Percentiles rank a stretch among this genome's conserved stretches.
phyloP scores from a whole-genome alignment of 352 stramenopile genomes.

The Phytopythium mirpurense region DNA sequence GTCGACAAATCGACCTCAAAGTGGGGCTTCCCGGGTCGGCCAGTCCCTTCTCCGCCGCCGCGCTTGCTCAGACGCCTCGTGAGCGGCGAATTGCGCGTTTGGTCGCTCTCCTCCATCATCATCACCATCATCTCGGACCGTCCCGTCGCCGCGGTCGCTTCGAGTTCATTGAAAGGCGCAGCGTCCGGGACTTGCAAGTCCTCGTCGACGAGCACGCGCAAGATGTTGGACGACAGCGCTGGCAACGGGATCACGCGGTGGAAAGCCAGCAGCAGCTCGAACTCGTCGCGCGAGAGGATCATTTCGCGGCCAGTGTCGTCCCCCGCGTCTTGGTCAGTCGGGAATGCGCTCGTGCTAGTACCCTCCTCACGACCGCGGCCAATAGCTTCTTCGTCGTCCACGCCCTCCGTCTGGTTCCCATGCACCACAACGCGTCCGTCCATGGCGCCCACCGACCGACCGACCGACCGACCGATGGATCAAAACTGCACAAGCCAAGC shows the following conservation, averaged over 20 bases:
- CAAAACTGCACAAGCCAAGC: no score
- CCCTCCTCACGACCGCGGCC: constrained; percentile 4
- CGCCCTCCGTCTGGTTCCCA: not conserved
- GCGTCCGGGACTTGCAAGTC: constrained; percentile 42
- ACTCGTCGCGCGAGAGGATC: constrained; percentile 43
- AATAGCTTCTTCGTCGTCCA: not conserved
- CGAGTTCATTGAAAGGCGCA: not conserved
- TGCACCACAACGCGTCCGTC: not conserved
- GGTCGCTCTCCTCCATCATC: constrained; percentile 3
- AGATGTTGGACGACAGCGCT: constrained; percentile 40
- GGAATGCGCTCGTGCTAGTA: not conserved
- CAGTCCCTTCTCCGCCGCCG: not conserved
- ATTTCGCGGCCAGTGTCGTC: constrained; percentile 26
- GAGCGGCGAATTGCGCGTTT: constrained; percentile 15
- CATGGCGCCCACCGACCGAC: no score
- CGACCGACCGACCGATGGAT: no score
- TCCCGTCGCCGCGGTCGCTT: no score
- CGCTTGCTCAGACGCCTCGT: constrained; percentile 27
- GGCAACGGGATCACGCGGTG: constrained; percentile 51
- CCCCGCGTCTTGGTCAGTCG: not conserved
- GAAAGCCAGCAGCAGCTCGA: constrained; percentile 49
- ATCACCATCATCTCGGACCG: no score
- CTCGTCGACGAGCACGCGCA: constrained; percentile 48
- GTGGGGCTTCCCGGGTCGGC: constrained; percentile 26
- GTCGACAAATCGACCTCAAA: constrained; percentile 35